phyloP scores from a whole-genome alignment of 768 basidiomycete genomes.

The Rhodotorula diobovata region DNA sequence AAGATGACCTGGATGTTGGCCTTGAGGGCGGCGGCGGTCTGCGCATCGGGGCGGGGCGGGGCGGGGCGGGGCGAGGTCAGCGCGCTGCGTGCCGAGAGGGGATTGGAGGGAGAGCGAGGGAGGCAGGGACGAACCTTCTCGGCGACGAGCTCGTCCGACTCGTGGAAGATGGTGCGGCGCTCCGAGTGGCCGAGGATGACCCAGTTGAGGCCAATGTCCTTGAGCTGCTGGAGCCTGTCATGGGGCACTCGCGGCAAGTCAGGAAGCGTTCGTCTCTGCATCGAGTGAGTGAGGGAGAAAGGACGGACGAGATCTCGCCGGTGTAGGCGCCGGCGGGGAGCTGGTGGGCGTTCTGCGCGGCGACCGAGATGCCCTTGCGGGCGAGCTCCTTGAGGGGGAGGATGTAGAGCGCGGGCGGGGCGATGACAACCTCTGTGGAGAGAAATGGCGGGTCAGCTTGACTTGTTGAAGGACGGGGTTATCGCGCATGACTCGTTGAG shows the following conservation, averaged over 20 bases:
- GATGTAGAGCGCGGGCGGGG: conserved; percentile 85
- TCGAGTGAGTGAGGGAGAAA: not conserved
- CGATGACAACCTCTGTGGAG: conserved; percentile 78
- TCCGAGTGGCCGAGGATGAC: conserved; percentile 98
- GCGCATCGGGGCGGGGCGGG: not conserved
- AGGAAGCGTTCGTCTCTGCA: too few species aligned
- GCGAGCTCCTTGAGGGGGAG: conserved; percentile 57
- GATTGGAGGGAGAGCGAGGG: not conserved
- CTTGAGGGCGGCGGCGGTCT: conserved; percentile 70
- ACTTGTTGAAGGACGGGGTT: too few species aligned
- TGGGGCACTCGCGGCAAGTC: too few species aligned
- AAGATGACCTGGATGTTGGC: conserved; percentile 78
- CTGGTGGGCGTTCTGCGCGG: conserved; percentile 87
- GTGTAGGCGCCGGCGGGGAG: conserved; percentile 86
- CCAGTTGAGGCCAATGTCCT: conserved; percentile 78
- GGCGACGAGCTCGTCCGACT: conserved; percentile 75
- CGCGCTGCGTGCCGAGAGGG: too few species aligned
- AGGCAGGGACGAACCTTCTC: conserved; percentile 54
- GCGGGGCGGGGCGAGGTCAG: not conserved
- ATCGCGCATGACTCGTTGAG: too few species aligned
- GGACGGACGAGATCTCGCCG: conserved; percentile 80
- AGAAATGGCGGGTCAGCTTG: too few species aligned
- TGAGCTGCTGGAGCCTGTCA: conserved; percentile 70
- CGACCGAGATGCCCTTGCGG: conserved; percentile 66
- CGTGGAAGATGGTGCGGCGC: conserved; percentile 85